A percentile compares a stretch with the other conserved stretches of the same genome.
These are phyloP conservation scores for Monosporozyma aerobia DNA, from an alignment of 805 yeast species.

Conservation along the genomic window DNA sequence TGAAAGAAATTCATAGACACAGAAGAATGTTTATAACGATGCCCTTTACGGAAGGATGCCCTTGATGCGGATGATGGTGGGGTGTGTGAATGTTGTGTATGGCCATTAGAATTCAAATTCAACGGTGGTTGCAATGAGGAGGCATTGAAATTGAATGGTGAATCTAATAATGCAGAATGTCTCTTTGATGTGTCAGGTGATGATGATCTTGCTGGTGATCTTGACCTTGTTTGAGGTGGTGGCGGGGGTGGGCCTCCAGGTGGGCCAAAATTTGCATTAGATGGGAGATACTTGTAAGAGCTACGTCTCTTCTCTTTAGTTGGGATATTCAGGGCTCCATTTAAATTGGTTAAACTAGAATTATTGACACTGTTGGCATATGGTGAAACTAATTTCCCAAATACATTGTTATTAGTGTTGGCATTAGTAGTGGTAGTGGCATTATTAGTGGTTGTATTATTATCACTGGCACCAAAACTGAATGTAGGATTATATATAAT, in stretches of 20 bases:
- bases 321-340: background rate
- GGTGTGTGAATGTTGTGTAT: slow-evolving; percentile 3
- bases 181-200: slow-evolving; percentile 22
- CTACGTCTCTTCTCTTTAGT: slow-evolving; percentile 17
- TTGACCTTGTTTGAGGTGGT: slow-evolving; percentile 17
- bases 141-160: slow-evolving; percentile 24
- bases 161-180: slow-evolving; percentile 16
- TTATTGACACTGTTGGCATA: background rate
- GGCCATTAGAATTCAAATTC: background rate
- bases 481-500: slow-evolving; percentile 25
- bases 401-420: background rate
- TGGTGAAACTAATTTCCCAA: background rate
- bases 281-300: slow-evolving; percentile 25
- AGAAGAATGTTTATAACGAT: slow-evolving; percentile 89
- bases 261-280: slow-evolving; percentile 9
- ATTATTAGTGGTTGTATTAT: background rate
- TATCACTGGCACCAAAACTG: slow-evolving; percentile 23
- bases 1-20: slow-evolving; percentile 93
- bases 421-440: background rate
- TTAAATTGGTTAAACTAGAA: background rate
- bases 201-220: slow-evolving; percentile 23
- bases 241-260: slow-evolving; percentile 28
- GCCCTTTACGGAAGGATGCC: slow-evolving; percentile 83
- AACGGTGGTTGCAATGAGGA: slow-evolving; percentile 6
- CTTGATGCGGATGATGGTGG: slow-evolving; percentile 24